These are phyloP conservation scores for Penicillium salamii DNA, from an alignment of 495 filamentous ascomycete species.

Conservation along the genomic window DNA sequence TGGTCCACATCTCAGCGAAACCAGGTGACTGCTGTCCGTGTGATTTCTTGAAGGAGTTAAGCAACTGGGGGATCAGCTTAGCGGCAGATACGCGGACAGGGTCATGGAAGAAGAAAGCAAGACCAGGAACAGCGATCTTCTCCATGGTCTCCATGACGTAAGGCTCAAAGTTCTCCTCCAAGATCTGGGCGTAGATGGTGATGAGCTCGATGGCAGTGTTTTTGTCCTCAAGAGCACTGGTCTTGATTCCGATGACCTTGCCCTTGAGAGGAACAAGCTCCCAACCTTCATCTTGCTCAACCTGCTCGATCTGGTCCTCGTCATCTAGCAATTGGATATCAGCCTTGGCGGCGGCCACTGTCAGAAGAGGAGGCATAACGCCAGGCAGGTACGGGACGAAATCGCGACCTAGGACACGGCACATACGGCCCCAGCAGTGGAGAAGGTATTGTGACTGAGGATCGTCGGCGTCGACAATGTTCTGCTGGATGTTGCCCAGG, in stretches of 20 bases:
- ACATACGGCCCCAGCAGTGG: slow-evolving; percentile 99
- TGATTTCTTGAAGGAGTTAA: slow-evolving; percentile 89
- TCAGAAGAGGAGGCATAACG: slow-evolving; percentile 91
- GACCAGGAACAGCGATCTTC: slow-evolving; percentile 88
- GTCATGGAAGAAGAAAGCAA: slow-evolving; percentile 99
- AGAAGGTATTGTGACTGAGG: slow-evolving; percentile 96
- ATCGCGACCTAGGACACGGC: slow-evolving; percentile 82
- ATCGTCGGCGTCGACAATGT: slow-evolving; percentile 88
- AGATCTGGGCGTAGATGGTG: slow-evolving; percentile 91
- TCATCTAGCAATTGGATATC: slow-evolving; percentile 97
- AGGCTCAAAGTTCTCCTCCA: slow-evolving; percentile 86
- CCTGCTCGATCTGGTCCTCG: slow-evolving; percentile 87
- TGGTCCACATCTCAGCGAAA: slow-evolving; percentile 76
- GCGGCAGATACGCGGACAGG: slow-evolving; percentile 94
- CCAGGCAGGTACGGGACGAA: slow-evolving; percentile 89
- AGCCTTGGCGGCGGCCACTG: slow-evolving; percentile 90
- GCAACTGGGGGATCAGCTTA: slow-evolving; percentile 89
- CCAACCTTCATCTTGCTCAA: slow-evolving; percentile 97
- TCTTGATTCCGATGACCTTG: slow-evolving; percentile 98
- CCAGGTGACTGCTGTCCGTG: slow-evolving; percentile 74
- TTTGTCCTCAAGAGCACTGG: slow-evolving; percentile 94
- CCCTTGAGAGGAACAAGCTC: slow-evolving; percentile 94
- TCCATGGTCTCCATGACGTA: slow-evolving; percentile 94
- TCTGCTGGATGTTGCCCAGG: slow-evolving; percentile 80
- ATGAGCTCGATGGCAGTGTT: slow-evolving; percentile 98